These are phyloP conservation scores for Zopfia rhizophila DNA, from an alignment of 2,329 filamentous ascomycete genomes.

Conservation along the genomic window DNA sequence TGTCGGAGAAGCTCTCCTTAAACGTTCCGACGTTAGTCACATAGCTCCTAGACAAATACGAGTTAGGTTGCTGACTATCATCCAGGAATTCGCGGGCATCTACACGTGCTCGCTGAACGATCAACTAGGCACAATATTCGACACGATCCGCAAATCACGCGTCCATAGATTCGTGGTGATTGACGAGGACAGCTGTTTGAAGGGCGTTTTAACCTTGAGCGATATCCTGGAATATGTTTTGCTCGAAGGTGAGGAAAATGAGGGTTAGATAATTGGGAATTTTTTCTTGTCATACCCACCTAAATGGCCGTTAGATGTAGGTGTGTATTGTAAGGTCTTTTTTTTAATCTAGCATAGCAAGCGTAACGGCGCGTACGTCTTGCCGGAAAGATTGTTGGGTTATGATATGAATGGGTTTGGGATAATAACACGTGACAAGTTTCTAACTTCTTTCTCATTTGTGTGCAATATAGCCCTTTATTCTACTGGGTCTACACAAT, in stretches of 20 bases:
- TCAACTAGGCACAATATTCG: constrained; percentile 93
- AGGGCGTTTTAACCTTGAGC: constrained; percentile 90
- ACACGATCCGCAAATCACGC: constrained; percentile 93
- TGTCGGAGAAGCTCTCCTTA: constrained; percentile 89
- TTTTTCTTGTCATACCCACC: no score
- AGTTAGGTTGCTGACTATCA: constrained; percentile 32
- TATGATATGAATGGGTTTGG: no score
- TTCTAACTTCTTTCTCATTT: no score
- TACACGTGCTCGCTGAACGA: constrained; percentile 95
- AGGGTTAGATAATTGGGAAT: constrained; percentile 14
- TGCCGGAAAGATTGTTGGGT: no score
- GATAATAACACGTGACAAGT: no score
- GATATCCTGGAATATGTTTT: constrained; percentile 97
- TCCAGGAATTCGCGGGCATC: constrained; percentile 88
- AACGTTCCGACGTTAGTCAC: constrained; percentile 74
- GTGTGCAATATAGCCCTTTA: no score
- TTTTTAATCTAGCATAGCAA: no score
- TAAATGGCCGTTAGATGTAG: no score
- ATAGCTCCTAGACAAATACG: not conserved
- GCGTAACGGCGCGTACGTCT: no score
- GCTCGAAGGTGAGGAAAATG: constrained; percentile 76
- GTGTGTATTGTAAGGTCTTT: no score
- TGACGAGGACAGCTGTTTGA: constrained; percentile 86
- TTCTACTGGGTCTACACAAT: no score
- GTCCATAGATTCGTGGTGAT: constrained; percentile 94